phyloP scores from a whole-genome alignment of 176 grass and related monocot species.

The Oropetium thomaeum region DNA sequence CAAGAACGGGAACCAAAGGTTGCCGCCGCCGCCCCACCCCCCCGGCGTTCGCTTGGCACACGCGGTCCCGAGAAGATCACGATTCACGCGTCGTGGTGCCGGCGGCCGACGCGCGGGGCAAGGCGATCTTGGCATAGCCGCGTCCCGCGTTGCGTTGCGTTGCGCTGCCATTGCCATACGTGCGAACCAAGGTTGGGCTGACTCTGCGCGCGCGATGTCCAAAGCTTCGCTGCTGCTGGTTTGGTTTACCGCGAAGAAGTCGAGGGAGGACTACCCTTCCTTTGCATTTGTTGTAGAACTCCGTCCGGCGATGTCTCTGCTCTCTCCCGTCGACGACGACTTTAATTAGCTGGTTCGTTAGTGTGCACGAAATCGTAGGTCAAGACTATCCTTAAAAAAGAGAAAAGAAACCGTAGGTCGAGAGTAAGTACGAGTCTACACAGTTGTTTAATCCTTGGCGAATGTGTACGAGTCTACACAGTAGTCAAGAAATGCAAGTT shows the following conservation, averaged over 20 bases:
- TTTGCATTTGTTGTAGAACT: too few species aligned
- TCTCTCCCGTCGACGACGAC: neutral
- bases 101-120: neutral
- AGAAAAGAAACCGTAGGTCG: neutral
- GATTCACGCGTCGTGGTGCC: too few species aligned
- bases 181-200: slow-evolving; percentile 17
- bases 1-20: slow-evolving; percentile 1
- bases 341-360: neutral
- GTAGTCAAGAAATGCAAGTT: neutral
- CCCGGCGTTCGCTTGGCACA: slow-evolving; percentile 7
- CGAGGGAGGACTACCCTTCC: too few species aligned
- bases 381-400: too few species aligned
- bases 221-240: neutral
- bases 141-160: too few species aligned
- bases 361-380: neutral
- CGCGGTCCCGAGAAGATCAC: slow-evolving; percentile 7
- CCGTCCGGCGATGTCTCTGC: neutral
- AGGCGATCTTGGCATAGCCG: neutral
- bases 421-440: neutral
- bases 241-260: neutral
- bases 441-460: neutral
- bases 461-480: neutral
- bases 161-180: too few species aligned
- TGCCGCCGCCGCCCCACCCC: slow-evolving; percentile 7
- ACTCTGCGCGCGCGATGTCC: too few species aligned